Conservation (phyloP, 345 rosid genomes). For the Euclidium syriacum region DNA sequence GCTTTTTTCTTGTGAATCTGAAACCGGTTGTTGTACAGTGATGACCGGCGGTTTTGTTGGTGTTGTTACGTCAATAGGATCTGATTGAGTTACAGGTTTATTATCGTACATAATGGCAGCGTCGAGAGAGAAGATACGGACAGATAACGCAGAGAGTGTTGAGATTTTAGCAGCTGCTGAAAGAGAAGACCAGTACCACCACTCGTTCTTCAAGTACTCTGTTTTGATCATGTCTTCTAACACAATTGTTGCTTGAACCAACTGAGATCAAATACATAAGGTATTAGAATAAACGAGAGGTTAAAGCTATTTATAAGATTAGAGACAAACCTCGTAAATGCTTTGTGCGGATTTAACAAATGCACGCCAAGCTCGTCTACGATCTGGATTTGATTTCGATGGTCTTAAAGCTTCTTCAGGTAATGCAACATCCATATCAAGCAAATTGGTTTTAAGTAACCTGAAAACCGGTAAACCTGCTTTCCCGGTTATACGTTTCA, state of each 20-base stretch:
- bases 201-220: conserved; percentile 69
- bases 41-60: too few species aligned
- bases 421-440: conserved; percentile 92
- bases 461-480: conserved; percentile 43
- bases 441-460: conserved; percentile 68
- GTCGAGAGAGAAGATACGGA: conserved; percentile 80
- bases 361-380: conserved; percentile 80
- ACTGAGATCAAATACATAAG: conserved; percentile 39
- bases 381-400: conserved; percentile 50
- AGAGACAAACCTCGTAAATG: conserved; percentile 86
- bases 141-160: conserved; percentile 72
- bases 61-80: conserved; percentile 39
- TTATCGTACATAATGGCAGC: conserved; percentile 73
- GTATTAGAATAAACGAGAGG: conserved; percentile 1
- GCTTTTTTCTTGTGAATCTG: conserved; percentile 52
- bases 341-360: conserved; percentile 77
- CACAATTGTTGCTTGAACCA: conserved; percentile 80
- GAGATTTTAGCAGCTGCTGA: conserved; percentile 84
- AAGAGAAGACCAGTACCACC: conserved; percentile 99
- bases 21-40: conserved; percentile 26
- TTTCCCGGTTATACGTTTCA: conserved; percentile 65
- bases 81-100: conserved; percentile 30
- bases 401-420: conserved; percentile 69
- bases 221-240: conserved; percentile 88
- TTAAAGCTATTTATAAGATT: neutral